Conservation (phyloP, 495 filamentous ascomycete genomes). For the Penicillium coffeae region DNA sequence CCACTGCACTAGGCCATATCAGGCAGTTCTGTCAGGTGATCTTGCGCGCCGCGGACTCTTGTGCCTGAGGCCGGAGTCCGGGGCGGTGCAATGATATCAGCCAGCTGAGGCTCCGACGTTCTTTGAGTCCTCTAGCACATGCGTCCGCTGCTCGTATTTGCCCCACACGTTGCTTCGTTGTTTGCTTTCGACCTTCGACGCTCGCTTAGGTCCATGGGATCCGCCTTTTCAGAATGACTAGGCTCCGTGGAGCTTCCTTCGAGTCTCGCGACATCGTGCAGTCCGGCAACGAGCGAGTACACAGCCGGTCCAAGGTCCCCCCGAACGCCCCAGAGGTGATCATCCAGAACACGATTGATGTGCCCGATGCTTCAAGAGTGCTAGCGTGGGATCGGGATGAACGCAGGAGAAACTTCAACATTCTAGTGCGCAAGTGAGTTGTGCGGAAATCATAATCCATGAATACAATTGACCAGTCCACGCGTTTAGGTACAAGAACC, state of each 20-base stretch:
- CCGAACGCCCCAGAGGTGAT: slow-evolving; percentile 48
- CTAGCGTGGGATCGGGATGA: slow-evolving; percentile 48
- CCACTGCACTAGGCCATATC: neutral
- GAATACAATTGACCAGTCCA: neutral
- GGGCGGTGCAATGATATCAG: slow-evolving; percentile 7
- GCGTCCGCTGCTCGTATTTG: neutral
- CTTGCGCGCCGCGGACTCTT: neutral
- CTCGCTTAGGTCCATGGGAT: slow-evolving; percentile 24
- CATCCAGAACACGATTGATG: slow-evolving; percentile 44
- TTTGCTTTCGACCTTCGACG: neutral
- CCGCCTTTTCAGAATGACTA: slow-evolving; percentile 35
- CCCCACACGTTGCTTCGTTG: neutral
- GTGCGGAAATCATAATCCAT: neutral
- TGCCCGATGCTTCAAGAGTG: slow-evolving; percentile 43
- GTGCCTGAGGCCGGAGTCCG: neutral
- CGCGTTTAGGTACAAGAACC: slow-evolving; percentile 64
- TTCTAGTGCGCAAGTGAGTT: slow-evolving; percentile 49
- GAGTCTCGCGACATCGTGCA: slow-evolving; percentile 31
- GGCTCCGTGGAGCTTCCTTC: slow-evolving; percentile 45
- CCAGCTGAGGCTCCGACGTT: slow-evolving; percentile 2
- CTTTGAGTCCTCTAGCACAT: neutral
- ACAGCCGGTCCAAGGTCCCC: slow-evolving; percentile 43
- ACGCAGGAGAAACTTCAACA: slow-evolving; percentile 47
- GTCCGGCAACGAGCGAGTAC: slow-evolving; percentile 22
- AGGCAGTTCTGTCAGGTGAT: neutral